A percentile compares a stretch with the other conserved stretches of the same genome.
Evolutionary conservation across 176 grass and related monocot species (phyloP).

Genomic region (Zea luxurians): DNA sequence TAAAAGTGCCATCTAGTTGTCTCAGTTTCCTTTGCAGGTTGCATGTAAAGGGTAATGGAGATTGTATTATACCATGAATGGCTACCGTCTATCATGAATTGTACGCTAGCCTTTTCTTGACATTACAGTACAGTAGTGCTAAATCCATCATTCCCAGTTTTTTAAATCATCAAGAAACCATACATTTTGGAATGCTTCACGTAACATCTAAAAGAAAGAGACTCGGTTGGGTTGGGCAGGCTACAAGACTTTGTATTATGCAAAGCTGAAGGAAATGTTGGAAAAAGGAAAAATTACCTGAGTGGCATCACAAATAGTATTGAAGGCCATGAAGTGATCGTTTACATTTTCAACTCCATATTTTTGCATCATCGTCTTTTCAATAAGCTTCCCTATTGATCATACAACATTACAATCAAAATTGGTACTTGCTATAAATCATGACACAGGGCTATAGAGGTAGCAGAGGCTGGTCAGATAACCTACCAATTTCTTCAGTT

Average conservation of each 20-base stretch:
- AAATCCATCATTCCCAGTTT: neutral
- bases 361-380: constrained; percentile 95
- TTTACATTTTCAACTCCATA: constrained; percentile 84
- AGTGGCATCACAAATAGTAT: constrained; percentile 99
- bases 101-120: neutral
- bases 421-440: constrained; percentile 10
- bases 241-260: constrained; percentile 7
- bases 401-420: constrained; percentile 7
- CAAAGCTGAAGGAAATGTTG: constrained; percentile 9
- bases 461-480: neutral
- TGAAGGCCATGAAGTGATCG: constrained; percentile 85
- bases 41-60: neutral
- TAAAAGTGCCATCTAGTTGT: neutral
- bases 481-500: constrained; percentile 94
- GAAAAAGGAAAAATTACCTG: constrained; percentile 57
- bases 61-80: neutral
- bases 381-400: constrained; percentile 75
- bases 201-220: neutral
- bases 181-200: neutral
- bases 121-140: neutral
- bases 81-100: neutral
- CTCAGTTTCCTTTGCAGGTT: neutral
- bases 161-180: neutral
- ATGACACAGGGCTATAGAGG: constrained; percentile 18
- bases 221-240: neutral